Evolutionary conservation across 768 basidiomycete genomes (phyloP), one percentile per base, ranked within the genome.

Genomic region (Coprinopsis marcescibilis): DNA sequence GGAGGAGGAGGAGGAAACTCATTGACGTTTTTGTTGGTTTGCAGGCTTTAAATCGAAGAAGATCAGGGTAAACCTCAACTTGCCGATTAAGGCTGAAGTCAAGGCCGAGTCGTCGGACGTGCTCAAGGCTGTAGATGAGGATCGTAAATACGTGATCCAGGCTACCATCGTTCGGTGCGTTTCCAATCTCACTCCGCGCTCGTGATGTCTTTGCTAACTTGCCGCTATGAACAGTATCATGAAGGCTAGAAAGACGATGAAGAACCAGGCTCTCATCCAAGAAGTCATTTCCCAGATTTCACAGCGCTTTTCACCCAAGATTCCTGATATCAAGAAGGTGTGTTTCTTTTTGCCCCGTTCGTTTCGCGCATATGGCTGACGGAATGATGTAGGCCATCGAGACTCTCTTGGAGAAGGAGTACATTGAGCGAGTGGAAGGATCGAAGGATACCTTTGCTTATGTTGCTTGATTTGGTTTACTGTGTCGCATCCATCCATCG

Each of bases 281-380:
- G 92, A 95, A 60, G 89, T 93, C 51, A 89, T 90, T 54, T 83
- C 86, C 10, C 89, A 92, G 64, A 87, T 94, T 55, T 83, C 87
- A 6, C 78, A 85, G 56, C 78, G 91, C 43, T 94, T 95, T 65
- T 78, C 87, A 3, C 95, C 95, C 17, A 93, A 92, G 71, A 88
- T 97, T 46, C 84, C 90, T 1, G 94, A 97, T 61, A 93, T 98
- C 70, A 98, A 98, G 69, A 95, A 95, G 81, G 89, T 85, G 14
- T 12, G 87, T 27, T 91, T 89, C 63, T 80, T 81, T 39, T 87
- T 87, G 60, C 35, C 7, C 15, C 15, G 12, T 17, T 8, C 7
- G 15, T 17, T 36, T 7, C 35, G 24, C 40, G 20, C 34, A 42
- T 35, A 32, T 39, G 35, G 25, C 15, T 41, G 37, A 56, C 27